Evolutionary conservation across 352 stramenopile genomes (phyloP).

Genomic region (Pythium myriotylum): DNA sequence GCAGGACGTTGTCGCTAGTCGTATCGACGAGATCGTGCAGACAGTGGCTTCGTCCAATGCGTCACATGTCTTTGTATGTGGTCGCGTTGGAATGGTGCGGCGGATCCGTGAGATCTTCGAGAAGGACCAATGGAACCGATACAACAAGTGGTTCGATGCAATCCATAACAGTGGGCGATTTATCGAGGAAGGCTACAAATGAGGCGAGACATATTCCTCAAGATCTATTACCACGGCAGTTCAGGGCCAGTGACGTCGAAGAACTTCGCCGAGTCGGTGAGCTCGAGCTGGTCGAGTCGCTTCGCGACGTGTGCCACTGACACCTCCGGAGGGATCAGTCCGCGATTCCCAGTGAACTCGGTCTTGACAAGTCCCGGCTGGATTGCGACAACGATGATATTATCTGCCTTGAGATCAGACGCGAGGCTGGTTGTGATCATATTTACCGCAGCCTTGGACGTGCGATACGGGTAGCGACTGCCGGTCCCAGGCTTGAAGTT

Average conservation of each 20-base stretch:
- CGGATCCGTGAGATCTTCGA: conserved; percentile 34
- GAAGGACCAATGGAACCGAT: conserved; percentile 20
- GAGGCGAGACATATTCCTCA: not conserved
- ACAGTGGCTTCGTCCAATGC: conserved; percentile 16
- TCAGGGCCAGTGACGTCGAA: conserved; percentile 14
- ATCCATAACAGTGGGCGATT: conserved; percentile 20
- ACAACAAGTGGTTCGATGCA: conserved; percentile 13
- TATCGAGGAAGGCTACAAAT: conserved; percentile 17
- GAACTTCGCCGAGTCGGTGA: conserved; percentile 14
- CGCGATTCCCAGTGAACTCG: conserved; percentile 9
- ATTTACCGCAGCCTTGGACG: conserved; percentile 72
- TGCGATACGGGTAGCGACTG: conserved; percentile 61
- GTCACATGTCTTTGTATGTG: conserved; percentile 31
- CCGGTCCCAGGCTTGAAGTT: conserved; percentile 21
- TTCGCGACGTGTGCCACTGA: conserved; percentile 10
- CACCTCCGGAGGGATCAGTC: conserved; percentile 9
- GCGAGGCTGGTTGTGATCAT: conserved; percentile 49
- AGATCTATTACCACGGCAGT: conserved; percentile 6
- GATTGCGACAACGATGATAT: conserved; percentile 41
- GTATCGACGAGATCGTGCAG: conserved; percentile 29
- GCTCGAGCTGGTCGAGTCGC: conserved; percentile 5
- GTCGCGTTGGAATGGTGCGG: conserved; percentile 26
- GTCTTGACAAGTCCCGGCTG: conserved; percentile 37
- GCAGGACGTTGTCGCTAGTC: conserved; percentile 30
- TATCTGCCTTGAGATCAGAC: conserved; percentile 43